Percentiles rank a stretch among this genome's conserved stretches.
These are phyloP conservation scores for Orbilia blumenaviensis DNA, from an alignment of 2,329 filamentous ascomycete species.

Conservation along the genomic window DNA sequence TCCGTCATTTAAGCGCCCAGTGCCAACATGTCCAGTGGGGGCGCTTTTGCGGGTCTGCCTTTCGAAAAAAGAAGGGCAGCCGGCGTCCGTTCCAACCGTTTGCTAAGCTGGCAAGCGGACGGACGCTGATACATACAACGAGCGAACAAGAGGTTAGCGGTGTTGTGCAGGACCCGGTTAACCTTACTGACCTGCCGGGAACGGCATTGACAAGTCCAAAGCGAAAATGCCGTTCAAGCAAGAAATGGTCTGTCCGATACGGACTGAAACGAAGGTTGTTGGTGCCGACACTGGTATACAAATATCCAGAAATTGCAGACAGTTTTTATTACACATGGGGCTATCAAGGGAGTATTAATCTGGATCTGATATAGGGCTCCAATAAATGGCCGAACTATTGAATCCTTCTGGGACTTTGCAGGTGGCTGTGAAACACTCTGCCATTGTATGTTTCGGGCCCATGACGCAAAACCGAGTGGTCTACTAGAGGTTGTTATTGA, in stretches of 20 bases:
- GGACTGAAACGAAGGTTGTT: neutral
- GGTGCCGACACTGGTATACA: neutral
- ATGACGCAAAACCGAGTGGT: conserved; percentile 45
- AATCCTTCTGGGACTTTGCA: conserved; percentile 17
- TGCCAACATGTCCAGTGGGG: conserved; percentile 33
- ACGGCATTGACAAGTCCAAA: neutral
- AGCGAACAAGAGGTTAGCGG: neutral
- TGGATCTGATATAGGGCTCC: conserved; percentile 33
- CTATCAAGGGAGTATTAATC: conserved; percentile 23
- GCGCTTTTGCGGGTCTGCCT: conserved; percentile 46
- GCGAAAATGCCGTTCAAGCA: neutral
- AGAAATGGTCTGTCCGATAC: neutral
- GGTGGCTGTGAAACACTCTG: conserved; percentile 9
- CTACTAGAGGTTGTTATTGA: neutral
- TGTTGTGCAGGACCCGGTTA: conserved; percentile 43
- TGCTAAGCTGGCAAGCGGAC: neutral
- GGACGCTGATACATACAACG: neutral
- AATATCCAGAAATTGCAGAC: neutral
- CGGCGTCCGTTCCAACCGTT: neutral
- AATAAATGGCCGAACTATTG: conserved; percentile 31
- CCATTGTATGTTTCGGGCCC: conserved; percentile 5
- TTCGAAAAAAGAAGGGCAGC: conserved; percentile 12
- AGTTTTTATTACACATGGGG: neutral
- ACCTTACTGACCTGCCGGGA: conserved; percentile 20
- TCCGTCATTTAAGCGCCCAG: conserved; percentile 49